Evolutionary conservation across 345 rosid species (phyloP).

Genomic region (Anacardium occidentale): DNA sequence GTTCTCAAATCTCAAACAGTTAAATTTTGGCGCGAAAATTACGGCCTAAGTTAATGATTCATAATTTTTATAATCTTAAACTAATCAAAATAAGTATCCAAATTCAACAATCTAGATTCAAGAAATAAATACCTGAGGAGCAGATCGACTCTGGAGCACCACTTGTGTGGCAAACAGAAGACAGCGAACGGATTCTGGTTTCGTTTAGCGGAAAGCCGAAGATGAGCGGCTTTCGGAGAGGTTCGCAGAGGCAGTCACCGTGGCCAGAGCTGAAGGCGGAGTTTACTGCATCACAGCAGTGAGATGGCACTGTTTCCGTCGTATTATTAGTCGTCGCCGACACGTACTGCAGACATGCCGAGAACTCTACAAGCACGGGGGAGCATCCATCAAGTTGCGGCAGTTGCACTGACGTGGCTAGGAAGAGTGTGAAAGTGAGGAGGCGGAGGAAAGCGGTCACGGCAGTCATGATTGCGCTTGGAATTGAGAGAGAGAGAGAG

Average conservation of each 20-base stretch:
- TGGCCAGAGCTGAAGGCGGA: slow-evolving; percentile 34
- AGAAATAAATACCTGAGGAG: slow-evolving; percentile 31
- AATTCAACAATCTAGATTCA: neutral
- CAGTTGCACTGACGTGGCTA: neutral
- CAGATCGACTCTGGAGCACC: slow-evolving; percentile 49
- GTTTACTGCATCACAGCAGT: slow-evolving; percentile 64
- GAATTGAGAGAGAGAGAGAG: neutral
- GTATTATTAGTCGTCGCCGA: slow-evolving; percentile 61
- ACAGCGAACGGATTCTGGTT: slow-evolving; percentile 52
- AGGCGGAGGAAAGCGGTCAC: slow-evolving; percentile 13
- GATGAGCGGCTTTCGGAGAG: slow-evolving; percentile 55
- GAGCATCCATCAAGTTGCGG: slow-evolving; percentile 42
- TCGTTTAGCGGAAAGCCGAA: slow-evolving; percentile 76
- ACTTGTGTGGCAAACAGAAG: slow-evolving; percentile 41
- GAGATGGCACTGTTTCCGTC: slow-evolving; percentile 33
- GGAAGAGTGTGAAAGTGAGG: slow-evolving; percentile 26
- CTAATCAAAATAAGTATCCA: neutral
- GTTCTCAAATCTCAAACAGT: neutral
- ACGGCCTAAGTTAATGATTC: neutral
- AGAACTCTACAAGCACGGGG: slow-evolving; percentile 57
- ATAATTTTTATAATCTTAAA: neutral
- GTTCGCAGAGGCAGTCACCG: slow-evolving; percentile 71
- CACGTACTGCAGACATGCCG: slow-evolving; percentile 75
- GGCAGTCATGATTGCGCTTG: slow-evolving; percentile 18
- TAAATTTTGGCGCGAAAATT: slow-evolving; percentile 8